Base-by-base conservation (phyloP, 2,329 filamentous ascomycete genomes). In the Epichloe gansuensis region DNA sequence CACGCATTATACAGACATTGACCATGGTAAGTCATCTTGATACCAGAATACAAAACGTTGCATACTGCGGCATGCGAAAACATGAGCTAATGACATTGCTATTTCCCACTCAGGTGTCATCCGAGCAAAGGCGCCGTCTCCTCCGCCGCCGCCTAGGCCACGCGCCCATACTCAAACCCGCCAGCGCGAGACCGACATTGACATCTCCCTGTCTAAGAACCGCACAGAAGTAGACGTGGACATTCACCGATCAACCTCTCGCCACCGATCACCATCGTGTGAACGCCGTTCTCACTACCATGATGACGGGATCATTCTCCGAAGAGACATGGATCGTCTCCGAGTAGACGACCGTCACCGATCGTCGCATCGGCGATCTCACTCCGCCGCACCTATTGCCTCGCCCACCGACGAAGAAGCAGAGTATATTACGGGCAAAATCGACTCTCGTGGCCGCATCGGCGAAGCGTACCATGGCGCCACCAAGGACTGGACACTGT, bases 1-100 rank as follows among this genome's bases (percentile, higher is more conserved):
- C 58, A 94, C 88, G 0, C 88, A 93, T 69, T 91, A 93, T 65
- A 80, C 84, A 54, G 86, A 91, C 63, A 85, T 94, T 60, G 87
- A 95, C 63, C 88, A 95, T 69, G 90, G 87, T 88, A 74, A 65
- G 81, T 47, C 12, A 31, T 8, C 6, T 2, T 8, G 8, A 15
- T 31, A 9, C 3, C 28, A 31, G 2, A 45, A 45, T 13, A 31
- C 2, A 31, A 45, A 25, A n/a, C 37, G 4, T 5, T n/a, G 8
- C 28, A 8, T 31, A 31, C 28, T 31, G 4, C 28, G 28, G 17
- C 41, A 17, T 9, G 28, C 6, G 13, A 21, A 35, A 51, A 23
- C 17, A 41, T 28, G 13, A 37, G 43, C 43, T 13, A 21, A 35
- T 17, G 31, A 21, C 6, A 34, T 35, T 15, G 3, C 31, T 12